Percentiles rank a stretch among this genome's conserved stretches.
These are phyloP conservation scores for Syzygium jambos DNA, from an alignment of 345 rosid genomes.

Conservation along the genomic window DNA sequence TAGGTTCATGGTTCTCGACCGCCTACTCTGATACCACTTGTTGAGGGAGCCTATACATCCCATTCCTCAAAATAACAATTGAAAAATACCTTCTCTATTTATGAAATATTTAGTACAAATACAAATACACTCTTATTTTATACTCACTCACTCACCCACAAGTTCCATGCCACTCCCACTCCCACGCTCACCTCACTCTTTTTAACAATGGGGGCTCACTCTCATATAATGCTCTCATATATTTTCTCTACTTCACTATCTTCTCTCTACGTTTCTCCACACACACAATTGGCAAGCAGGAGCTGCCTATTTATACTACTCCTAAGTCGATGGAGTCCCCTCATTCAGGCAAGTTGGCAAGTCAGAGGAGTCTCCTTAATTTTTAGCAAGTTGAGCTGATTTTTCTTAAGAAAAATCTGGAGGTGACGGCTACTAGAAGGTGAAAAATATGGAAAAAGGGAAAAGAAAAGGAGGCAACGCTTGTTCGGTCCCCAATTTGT, in stretches of 20 bases:
- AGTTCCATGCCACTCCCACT: not conserved
- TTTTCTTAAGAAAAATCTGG: not conserved
- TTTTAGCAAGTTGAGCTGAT: not conserved
- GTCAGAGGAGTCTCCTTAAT: not conserved
- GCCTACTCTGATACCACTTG: not conserved
- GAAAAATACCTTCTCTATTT: not conserved
- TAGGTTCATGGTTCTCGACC: fast-evolving
- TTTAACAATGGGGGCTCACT: not conserved
- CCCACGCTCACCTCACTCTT: not conserved
- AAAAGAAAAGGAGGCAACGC: not conserved
- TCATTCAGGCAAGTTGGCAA: not conserved
- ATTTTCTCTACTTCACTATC: not conserved
- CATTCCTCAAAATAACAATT: not conserved
- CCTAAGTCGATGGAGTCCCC: not conserved
- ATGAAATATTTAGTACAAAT: not conserved
- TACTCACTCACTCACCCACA: not conserved
- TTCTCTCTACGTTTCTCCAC: not conserved
- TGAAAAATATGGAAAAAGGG: not conserved
- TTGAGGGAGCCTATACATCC: not conserved
- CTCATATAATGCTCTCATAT: not conserved
- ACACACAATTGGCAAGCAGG: not conserved
- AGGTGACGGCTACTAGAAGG: not conserved
- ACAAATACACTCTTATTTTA: not conserved
- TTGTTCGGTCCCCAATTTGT: not conserved
- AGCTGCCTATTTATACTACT: not conserved